These are phyloP conservation scores for Phytophthora multivora DNA, from an alignment of 352 stramenopile genomes.

Conservation along the genomic window DNA sequence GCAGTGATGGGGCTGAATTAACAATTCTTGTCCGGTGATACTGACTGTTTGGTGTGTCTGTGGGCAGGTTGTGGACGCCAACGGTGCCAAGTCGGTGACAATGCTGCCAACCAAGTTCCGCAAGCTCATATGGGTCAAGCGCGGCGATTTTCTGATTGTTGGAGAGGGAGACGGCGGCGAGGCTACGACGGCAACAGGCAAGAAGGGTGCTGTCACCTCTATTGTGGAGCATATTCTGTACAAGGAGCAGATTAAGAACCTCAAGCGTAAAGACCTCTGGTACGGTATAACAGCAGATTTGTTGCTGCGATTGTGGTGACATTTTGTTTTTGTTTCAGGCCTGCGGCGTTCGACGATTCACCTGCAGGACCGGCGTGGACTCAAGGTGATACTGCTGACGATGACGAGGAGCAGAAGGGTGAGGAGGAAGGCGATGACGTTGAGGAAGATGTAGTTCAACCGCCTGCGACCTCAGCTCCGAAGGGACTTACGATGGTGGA, in stretches of 20 bases:
- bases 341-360: conserved; percentile 51
- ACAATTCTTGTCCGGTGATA: background rate
- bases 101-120: conserved; percentile 98
- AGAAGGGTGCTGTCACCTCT: conserved; percentile 90
- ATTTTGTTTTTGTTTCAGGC: conserved; percentile 37
- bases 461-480: conserved; percentile 4
- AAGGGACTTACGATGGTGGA: conserved; percentile 68
- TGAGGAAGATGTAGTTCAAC: conserved; percentile 13
- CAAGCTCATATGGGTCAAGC: conserved; percentile 99
- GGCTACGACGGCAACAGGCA: conserved; percentile 78
- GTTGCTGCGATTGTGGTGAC: no score
- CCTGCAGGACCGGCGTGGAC: conserved; percentile 5
- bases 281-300: conserved; percentile 17
- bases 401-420: conserved; percentile 26
- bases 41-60: conserved; percentile 2
- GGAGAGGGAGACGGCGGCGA: conserved; percentile 66
- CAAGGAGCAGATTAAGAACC: conserved; percentile 98
- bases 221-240: conserved; percentile 97
- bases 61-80: conserved; percentile 60
- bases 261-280: conserved; percentile 95
- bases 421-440: conserved; percentile 13
- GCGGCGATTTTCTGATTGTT: conserved; percentile 97
- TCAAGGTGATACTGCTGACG: conserved; percentile 5
- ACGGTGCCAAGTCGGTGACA: conserved; percentile 79
- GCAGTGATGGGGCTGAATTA: conserved; percentile 1